These are phyloP conservation scores for Polytrichum commune DNA, from an alignment of 225 moss, liverwort and hornwort species.

Conservation along the genomic window DNA sequence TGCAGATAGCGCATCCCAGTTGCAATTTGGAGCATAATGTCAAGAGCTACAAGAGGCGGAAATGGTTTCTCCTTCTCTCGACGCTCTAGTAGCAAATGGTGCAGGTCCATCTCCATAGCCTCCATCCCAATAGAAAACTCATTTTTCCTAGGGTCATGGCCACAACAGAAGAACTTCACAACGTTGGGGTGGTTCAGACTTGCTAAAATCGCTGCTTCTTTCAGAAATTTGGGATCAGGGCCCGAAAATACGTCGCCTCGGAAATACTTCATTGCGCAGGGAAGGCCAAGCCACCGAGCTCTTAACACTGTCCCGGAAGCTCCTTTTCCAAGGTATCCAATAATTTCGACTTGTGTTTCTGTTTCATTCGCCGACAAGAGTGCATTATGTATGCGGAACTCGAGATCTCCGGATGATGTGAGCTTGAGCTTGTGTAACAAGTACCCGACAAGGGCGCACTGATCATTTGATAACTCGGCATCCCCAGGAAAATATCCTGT, in stretches of 20 bases:
- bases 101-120: background rate
- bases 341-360: too few species aligned
- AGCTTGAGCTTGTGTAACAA: slow-evolving; percentile 27
- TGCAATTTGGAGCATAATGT: too few species aligned
- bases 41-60: slow-evolving; percentile 22
- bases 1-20: slow-evolving; percentile 17
- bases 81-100: slow-evolving; percentile 17
- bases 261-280: background rate
- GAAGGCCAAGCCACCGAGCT: background rate
- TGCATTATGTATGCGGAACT: background rate
- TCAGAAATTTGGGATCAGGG: background rate
- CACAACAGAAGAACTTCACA: background rate
- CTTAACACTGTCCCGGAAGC: background rate
- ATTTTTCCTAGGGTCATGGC: background rate
- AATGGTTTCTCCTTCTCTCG: slow-evolving; percentile 10
- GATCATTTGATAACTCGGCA: slow-evolving; percentile 9
- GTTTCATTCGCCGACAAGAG: slow-evolving; percentile 3
- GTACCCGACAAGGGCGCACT: slow-evolving; percentile 24
- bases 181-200: background rate
- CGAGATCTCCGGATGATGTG: background rate
- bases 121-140: background rate
- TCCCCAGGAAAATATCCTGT: background rate
- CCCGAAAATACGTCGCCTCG: slow-evolving; percentile 1
- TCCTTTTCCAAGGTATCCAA: background rate
- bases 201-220: background rate